Conservation (phyloP, 108 stramenopile genomes). For the Nannochloropsis salina region DNA sequence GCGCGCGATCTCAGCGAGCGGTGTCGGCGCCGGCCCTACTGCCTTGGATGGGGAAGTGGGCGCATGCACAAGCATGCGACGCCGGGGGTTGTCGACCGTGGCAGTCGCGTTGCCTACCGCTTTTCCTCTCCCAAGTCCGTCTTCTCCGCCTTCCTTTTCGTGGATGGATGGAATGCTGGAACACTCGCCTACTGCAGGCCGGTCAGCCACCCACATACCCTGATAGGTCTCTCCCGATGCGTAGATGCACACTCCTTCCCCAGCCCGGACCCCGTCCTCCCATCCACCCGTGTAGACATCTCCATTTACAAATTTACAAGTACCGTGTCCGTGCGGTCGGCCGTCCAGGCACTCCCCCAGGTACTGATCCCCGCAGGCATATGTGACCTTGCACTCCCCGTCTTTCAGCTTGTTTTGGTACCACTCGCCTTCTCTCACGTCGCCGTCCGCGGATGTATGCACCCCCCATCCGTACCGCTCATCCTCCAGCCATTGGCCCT, state of each 20-base stretch:
- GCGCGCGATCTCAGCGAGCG: not conserved
- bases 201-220: not conserved
- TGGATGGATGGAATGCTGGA: not conserved
- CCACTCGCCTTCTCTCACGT: conserved; percentile 44
- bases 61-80: not conserved
- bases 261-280: not conserved
- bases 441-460: conserved; percentile 25
- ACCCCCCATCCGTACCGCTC: conserved; percentile 36
- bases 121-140: not conserved
- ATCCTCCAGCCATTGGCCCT: conserved; percentile 30
- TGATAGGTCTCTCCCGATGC: not conserved
- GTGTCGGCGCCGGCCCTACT: not conserved
- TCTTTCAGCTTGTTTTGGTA: conserved; percentile 29
- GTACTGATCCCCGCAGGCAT: conserved; percentile 44
- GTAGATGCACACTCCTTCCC: not conserved
- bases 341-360: conserved; percentile 34
- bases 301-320: conserved; percentile 47
- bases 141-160: not conserved
- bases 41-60: not conserved
- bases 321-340: conserved; percentile 42
- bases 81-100: not conserved
- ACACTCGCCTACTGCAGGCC: not conserved
- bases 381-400: conserved; percentile 40
- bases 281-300: conserved; percentile 48
- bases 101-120: not conserved